Evolutionary conservation across 2,329 filamentous ascomycete genomes (phyloP).

Genomic region (Arthroderma sp.): DNA sequence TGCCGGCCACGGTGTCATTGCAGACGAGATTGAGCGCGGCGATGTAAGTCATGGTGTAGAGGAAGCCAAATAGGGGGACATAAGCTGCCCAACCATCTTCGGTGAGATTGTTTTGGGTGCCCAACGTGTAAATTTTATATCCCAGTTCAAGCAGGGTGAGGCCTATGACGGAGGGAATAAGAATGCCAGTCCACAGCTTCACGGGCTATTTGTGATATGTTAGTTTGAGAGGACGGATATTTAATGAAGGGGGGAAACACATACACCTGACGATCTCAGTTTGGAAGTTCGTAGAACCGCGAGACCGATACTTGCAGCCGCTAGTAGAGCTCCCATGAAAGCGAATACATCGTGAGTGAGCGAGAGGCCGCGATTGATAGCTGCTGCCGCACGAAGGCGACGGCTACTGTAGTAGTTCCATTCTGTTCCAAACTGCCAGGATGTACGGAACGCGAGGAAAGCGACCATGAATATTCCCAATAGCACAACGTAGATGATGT

Average conservation of each 20-base stretch:
- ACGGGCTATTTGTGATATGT: background rate
- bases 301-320: background rate
- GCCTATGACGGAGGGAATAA: background rate
- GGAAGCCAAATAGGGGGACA: no score
- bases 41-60: no score
- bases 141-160: background rate
- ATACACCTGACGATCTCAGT: background rate
- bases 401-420: background rate
- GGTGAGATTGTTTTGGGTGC: no score
- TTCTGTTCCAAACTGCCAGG: background rate
- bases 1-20: no score
- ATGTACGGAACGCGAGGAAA: background rate
- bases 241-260: background rate
- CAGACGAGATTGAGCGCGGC: no score
- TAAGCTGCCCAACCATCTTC: no score
- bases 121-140: background rate
- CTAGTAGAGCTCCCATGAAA: background rate
- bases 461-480: conserved; percentile 1
- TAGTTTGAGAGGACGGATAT: background rate
- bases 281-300: background rate
- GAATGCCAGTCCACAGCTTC: background rate
- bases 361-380: background rate
- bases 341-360: conserved; percentile 3
- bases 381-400: background rate
- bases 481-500: background rate